These are phyloP conservation scores for Eimeria brunetti DNA, from an alignment of 169 alveolate genomes.

Conservation along the genomic window DNA sequence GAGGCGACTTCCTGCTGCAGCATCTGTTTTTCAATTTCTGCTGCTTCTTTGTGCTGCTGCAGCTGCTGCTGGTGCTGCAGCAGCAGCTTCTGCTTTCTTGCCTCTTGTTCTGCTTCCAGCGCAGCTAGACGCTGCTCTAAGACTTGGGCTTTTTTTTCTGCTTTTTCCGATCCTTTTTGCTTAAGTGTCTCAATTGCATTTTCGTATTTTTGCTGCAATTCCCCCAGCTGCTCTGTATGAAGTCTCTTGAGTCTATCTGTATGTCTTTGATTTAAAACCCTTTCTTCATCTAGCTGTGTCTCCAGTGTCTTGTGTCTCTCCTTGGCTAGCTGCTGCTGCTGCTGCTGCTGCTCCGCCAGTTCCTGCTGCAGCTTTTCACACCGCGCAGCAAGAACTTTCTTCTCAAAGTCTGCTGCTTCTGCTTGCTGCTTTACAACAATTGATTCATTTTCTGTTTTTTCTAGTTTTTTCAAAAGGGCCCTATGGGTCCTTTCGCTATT, in stretches of 20 bases:
- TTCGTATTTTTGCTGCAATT: slow-evolving; percentile 31
- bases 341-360: slow-evolving; percentile 23
- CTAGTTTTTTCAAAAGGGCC: slow-evolving; percentile 23
- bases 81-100: neutral
- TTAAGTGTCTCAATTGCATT: slow-evolving; percentile 11
- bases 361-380: slow-evolving; percentile 39
- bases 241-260: slow-evolving; percentile 25
- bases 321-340: neutral
- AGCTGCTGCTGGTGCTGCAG: slow-evolving; percentile 46
- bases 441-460: neutral
- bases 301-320: slow-evolving; percentile 9
- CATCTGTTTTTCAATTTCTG: neutral
- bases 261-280: neutral
- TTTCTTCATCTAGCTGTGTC: slow-evolving; percentile 23
- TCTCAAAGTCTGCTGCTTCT: slow-evolving; percentile 42
- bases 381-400: neutral
- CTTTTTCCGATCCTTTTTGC: slow-evolving; percentile 20
- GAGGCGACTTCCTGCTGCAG: neutral
- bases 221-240: slow-evolving; percentile 45
- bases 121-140: slow-evolving; percentile 11
- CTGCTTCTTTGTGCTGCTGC: neutral
- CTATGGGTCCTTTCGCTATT: slow-evolving; percentile 10
- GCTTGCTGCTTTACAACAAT: slow-evolving; percentile 43
- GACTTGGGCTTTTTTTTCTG: slow-evolving; percentile 7
- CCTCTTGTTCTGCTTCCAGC: slow-evolving; percentile 29